These are phyloP conservation scores for Silene noctiflora DNA, from an alignment of 179 eudicot species.

Conservation along the genomic window DNA sequence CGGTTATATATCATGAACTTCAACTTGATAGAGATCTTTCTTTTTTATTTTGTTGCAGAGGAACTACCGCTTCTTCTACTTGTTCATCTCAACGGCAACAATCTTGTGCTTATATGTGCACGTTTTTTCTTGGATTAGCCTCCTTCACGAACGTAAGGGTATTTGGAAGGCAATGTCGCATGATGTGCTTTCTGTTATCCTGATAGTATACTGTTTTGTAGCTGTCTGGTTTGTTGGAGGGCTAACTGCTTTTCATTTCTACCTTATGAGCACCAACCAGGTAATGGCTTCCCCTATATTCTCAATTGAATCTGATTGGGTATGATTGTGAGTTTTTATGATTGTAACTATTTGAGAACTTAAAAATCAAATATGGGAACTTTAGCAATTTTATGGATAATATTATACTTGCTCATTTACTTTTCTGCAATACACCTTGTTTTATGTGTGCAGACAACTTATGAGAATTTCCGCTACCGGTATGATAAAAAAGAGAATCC, in stretches of 20 bases:
- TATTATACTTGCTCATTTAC: neutral
- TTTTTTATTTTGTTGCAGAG: slow-evolving; percentile 57
- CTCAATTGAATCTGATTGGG: neutral
- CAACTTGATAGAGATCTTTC: slow-evolving; percentile 18
- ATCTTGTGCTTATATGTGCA: slow-evolving; percentile 73
- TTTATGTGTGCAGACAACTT: slow-evolving; percentile 62
- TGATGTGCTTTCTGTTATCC: slow-evolving; percentile 49
- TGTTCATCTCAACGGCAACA: slow-evolving; percentile 74
- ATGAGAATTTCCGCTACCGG: slow-evolving; percentile 83
- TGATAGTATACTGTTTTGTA: slow-evolving; percentile 57
- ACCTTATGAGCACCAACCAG: slow-evolving; percentile 68
- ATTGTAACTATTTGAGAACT: no score
- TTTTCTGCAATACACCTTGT: slow-evolving; percentile 17
- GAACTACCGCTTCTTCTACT: slow-evolving; percentile 76
- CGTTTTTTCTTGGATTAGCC: slow-evolving; percentile 53
- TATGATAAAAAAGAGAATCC: slow-evolving; percentile 86
- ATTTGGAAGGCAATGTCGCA: slow-evolving; percentile 53
- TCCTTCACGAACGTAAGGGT: slow-evolving; percentile 35
- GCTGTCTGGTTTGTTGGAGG: slow-evolving; percentile 79
- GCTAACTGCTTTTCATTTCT: slow-evolving; percentile 59
- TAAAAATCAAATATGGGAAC: neutral
- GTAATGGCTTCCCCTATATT: slow-evolving; percentile 25
- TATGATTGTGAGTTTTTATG: neutral
- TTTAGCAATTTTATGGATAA: neutral
- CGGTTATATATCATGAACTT: neutral